Conservation (phyloP, 768 basidiomycete genomes). For the Suillus alpinus region DNA sequence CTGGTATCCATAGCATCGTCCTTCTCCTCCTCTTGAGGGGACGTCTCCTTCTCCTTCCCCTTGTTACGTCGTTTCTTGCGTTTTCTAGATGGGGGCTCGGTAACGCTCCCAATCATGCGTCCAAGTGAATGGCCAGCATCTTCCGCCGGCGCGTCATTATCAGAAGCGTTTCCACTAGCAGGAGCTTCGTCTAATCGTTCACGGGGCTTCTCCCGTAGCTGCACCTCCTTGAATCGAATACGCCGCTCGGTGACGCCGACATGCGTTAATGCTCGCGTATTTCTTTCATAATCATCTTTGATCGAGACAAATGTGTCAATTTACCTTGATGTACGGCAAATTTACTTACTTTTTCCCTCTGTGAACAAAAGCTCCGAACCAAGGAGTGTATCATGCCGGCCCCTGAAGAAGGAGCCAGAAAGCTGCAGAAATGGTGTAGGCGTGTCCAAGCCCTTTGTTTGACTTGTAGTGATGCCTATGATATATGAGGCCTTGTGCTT, state of each 20-base stretch:
- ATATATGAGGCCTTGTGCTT: constrained; percentile 24
- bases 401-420: constrained; percentile 72
- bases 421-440: constrained; percentile 76
- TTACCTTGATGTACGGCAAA: neutral
- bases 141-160: neutral
- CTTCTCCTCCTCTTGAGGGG: neutral
- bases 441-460: constrained; percentile 66
- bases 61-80: neutral
- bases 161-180: neutral
- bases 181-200: neutral
- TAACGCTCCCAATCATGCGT: neutral
- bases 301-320: constrained; percentile 4
- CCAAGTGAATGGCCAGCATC: neutral
- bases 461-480: neutral
- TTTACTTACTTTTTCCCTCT: constrained; percentile 55
- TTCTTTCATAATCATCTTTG: constrained; percentile 44
- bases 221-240: constrained; percentile 71
- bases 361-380: constrained; percentile 78
- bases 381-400: constrained; percentile 61
- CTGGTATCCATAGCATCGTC: neutral
- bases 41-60: neutral
- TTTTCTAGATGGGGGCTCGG: neutral
- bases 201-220: constrained; percentile 42
- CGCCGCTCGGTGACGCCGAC: constrained; percentile 65
- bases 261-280: constrained; percentile 50